Evolutionary conservation across 192 early-diverging fungal genomes (phyloP).

Genomic region (Coemansia sp.): DNA sequence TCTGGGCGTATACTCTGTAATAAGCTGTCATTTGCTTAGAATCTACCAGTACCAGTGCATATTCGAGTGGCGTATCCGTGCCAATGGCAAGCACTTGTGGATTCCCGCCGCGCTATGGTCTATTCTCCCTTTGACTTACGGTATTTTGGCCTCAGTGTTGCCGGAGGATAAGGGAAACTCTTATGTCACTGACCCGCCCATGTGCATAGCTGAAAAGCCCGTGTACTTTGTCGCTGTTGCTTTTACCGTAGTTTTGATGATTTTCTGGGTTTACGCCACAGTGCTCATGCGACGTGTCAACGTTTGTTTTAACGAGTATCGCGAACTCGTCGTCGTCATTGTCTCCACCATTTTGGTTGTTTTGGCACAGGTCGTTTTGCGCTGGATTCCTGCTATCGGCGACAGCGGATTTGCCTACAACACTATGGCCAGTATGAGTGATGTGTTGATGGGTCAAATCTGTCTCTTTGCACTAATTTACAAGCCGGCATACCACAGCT

Average conservation of each 20-base stretch:
- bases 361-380: constrained; percentile 35
- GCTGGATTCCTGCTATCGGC: constrained; percentile 38
- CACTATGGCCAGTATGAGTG: constrained; percentile 33
- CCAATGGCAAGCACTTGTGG: constrained; percentile 28
- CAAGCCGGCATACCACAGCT: constrained; percentile 30
- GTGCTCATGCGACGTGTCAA: constrained; percentile 23
- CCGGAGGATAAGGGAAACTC: constrained; percentile 13
- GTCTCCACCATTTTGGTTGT: constrained; percentile 17
- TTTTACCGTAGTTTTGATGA: constrained; percentile 17
- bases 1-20: constrained; percentile 34
- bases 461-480: constrained; percentile 24
- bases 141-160: constrained; percentile 32
- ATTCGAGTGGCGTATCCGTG: constrained; percentile 32
- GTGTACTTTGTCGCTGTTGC: constrained; percentile 41
- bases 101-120: constrained; percentile 15
- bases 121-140: constrained; percentile 21
- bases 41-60: constrained; percentile 51
- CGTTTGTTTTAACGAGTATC: constrained; percentile 45
- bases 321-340: constrained; percentile 33
- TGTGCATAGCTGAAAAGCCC: constrained; percentile 33
- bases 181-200: constrained; percentile 15
- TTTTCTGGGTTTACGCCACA: constrained; percentile 27
- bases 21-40: constrained; percentile 32
- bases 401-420: constrained; percentile 39
- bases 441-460: constrained; percentile 31